Conservation (phyloP, 768 basidiomycete genomes). For the Imleria badia region DNA sequence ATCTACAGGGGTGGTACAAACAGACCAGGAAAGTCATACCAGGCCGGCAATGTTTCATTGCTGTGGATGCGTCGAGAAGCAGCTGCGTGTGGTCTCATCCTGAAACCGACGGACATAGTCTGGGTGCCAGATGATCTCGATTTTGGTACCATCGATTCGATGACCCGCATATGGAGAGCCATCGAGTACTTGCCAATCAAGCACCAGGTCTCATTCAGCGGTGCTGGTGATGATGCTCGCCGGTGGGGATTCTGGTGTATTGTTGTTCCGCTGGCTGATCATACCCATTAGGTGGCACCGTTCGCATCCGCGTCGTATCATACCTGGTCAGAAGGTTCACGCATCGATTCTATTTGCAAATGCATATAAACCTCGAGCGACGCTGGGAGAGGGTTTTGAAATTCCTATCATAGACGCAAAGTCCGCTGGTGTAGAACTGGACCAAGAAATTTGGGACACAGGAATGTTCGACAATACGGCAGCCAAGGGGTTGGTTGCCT, state of each 20-base stretch:
- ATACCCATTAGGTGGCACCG: too few relatives aligned
- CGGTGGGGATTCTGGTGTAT: too few relatives aligned
- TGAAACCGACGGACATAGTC: constrained; percentile 19
- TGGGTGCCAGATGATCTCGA: constrained; percentile 17
- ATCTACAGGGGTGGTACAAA: constrained; percentile 9
- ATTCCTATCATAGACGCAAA: background rate
- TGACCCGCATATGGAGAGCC: background rate
- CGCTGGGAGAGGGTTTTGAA: constrained; percentile 11
- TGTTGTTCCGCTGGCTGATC: too few relatives aligned
- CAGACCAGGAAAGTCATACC: constrained; percentile 9
- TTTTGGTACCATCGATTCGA: constrained; percentile 13
- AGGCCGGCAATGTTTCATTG: constrained; percentile 13
- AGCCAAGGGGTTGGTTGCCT: background rate
- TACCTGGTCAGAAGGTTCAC: constrained; percentile 17
- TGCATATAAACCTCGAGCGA: constrained; percentile 5
- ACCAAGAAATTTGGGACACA: constrained; percentile 5
- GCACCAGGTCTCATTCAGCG: too few relatives aligned
- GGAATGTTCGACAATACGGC: constrained; percentile 10
- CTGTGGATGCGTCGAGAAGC: constrained; percentile 17
- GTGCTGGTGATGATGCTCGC: too few relatives aligned
- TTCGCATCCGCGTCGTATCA: constrained; percentile 3
- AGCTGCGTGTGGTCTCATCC: constrained; percentile 13
- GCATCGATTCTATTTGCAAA: constrained; percentile 14
- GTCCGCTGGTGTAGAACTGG: background rate
- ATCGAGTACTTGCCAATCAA: background rate